A percentile compares a stretch with the other conserved stretches of the same genome.
Evolutionary conservation across 805 yeast species (phyloP).

Genomic region (Cyberlindnera mrakii): DNA sequence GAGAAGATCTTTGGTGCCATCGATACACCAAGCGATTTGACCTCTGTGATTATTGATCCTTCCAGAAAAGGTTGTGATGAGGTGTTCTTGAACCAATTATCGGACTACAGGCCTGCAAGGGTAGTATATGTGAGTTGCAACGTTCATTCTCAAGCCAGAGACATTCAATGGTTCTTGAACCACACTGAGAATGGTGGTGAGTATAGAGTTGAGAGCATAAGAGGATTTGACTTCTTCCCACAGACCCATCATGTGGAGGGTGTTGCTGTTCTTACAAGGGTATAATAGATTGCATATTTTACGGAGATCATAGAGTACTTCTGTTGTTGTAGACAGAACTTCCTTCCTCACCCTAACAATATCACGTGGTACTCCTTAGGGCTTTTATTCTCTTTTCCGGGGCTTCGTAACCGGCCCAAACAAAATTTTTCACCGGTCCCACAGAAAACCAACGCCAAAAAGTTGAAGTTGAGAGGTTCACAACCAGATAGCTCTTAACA

Average conservation of each 20-base stretch:
- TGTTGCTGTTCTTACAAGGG: slow-evolving; percentile 60
- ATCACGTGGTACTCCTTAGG: slow-evolving; percentile 8
- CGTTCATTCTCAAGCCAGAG: slow-evolving; percentile 96
- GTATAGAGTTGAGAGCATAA: slow-evolving; percentile 72
- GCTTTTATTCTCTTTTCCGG: not conserved
- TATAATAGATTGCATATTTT: slow-evolving; percentile 1
- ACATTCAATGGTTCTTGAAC: slow-evolving; percentile 73
- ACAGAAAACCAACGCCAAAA: slow-evolving; percentile 6
- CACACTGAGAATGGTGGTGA: slow-evolving; percentile 54
- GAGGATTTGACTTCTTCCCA: slow-evolving; percentile 96
- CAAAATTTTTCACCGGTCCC: slow-evolving; percentile 15
- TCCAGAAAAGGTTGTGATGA: slow-evolving; percentile 97
- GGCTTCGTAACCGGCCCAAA: slow-evolving; percentile 3
- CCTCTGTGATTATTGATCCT: slow-evolving; percentile 92
- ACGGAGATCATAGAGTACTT: not conserved
- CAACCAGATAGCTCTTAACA: not conserved
- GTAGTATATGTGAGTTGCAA: slow-evolving; percentile 96
- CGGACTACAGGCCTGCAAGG: slow-evolving; percentile 76
- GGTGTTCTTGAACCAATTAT: slow-evolving; percentile 76
- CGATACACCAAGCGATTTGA: slow-evolving; percentile 66
- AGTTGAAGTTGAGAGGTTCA: slow-evolving; percentile 12
- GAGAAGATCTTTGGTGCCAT: slow-evolving; percentile 79
- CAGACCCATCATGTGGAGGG: slow-evolving; percentile 92
- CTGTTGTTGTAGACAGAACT: too few species aligned
- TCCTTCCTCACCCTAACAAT: not conserved